Evolutionary conservation across 2,329 filamentous ascomycete species (phyloP), one percentile per base, ranked within the genome.

Genomic region (Neofusicoccum laricinum): DNA sequence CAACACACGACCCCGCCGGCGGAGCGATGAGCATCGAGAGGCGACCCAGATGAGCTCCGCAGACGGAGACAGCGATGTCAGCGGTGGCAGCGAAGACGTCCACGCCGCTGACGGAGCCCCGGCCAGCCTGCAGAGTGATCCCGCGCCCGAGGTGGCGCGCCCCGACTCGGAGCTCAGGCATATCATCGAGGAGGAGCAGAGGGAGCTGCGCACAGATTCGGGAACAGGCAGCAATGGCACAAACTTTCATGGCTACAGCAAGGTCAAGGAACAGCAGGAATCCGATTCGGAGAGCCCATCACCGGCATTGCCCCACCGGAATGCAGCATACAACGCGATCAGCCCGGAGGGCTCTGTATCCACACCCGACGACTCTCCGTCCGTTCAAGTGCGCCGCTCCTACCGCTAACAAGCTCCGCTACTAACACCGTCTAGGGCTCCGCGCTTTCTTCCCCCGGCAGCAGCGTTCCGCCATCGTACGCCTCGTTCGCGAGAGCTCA

Each of bases 331-430:
- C 32, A 40, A 21, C 12, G 48, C 67, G 21, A 86, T 85, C 49
- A 96, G 91, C 71, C 90, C 89, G 7, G 83, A 85, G 58, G 87
- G 85, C 68, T 93, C 90, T 14, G 76, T 88, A 64, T 96, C 92
- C 4, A 88, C 87, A 30, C 90, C 91, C 19, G 93, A 96, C 72
- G 91, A 96, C 75, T 89, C 91, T 8, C 91, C 91, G 25, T 97
- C 94, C 17, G 76, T 94, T 61, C 91, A 92, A 80, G 91, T 93
- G 80, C 55, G 63, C 48, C 14, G 38, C 48, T 21, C 12, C 38
- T 19, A 6, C 19, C 1, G 10, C 5, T 4, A 3, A 14, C 38
- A 36, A 43, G 21, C 48, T 63, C 14, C 34, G 12, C 38, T 40
- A 17, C 53, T 57, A 5, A 57, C 34, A 45, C 15, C 8, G 17